Evolutionary conservation across 805 yeast genomes (phyloP), one percentile per base, ranked within the genome.

Genomic region (Barnettozyma californica): DNA sequence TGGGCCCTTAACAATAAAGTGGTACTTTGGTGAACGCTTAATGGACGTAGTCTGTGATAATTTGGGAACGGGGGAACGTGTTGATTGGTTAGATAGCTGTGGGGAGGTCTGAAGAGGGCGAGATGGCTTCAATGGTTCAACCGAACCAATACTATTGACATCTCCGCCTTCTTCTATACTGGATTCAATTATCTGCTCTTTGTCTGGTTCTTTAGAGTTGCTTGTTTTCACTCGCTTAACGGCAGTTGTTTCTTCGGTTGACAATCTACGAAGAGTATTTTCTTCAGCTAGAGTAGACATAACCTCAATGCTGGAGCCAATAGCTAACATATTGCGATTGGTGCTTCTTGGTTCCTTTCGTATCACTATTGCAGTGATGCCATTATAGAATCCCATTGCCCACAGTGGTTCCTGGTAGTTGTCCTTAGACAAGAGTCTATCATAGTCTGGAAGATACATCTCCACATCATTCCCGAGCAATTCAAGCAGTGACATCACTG

Each of bases 1-100:
- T 11, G 52, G 49, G 9, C 47, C 49, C 26, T 46, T 46, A 7
- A 34, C 29, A 34, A 46, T 35, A 13, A 49, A 45, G n/a, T 34
- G 27, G 26, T 38, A 41, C 14, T 21, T 38, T 10, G 41, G 35
- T 25, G 21, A 5, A 3, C 39, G 36, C 40, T 38, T 39, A 14
- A n/a, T 25, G 11, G 11, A 16, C 23, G n/a, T 8, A 7, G 7
- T 4, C 9, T 19, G 16, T 5, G 18, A 19, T 35, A 35, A 35
- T 9, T 36, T 13, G 9, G 29, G 18, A 7, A 3, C 21, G 10
- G 35, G 2, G 20, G 44, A 20, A 19, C 5, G 16, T 11, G 2
- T 20, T 10, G 27, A 18, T 26, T 35, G 35, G 37, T 27, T 38
- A 5, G 49, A 39, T 11, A 31, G 10, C 27, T 47, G 49, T 9